Evolutionary conservation across 768 basidiomycete genomes (phyloP), one percentile per base, ranked within the genome.

Genomic region (Collybiopsis luxurians): DNA sequence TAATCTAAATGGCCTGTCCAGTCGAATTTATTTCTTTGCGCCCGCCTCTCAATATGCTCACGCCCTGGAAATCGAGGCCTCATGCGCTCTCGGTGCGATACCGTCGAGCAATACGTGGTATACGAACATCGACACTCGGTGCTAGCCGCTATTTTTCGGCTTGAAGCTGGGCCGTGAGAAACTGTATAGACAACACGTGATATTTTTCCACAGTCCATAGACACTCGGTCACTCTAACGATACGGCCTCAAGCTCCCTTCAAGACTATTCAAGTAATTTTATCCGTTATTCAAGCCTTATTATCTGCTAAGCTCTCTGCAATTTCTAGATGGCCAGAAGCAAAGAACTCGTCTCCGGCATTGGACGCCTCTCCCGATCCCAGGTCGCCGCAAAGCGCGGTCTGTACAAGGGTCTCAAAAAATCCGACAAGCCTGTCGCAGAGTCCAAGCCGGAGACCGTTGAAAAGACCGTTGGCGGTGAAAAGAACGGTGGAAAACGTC

Each of bases 401-500:
- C 84, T 93, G 67, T 89, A 79, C 82, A 94, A 93, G 84, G 89
- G 89, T 71, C 73, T 66, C 69, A 90, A 90, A 86, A 94, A 90
- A 72, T 77, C 86, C 30, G 80, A 84, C 62, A 81, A 85, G 67
- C 77, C 87, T 34, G 80, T 84, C 59, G 76, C 76, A 57, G 75
- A 83, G 64, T 80, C 86, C 60, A 73, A 77, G 56, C 74, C 87
- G 50, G 76, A 83, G 52, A 81, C 79, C 64, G 81, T 86, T 70
- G 90, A 92, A 79, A 92, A 92, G 67, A 77, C 84, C 62, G 79
- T 98, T 62, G 89, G 90, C 59, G 95, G 95, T 60, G 86, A 84
- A 66, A 95, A 92, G 79, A 98, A 98, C 75, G 90, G 94, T 62
- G 79, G 82, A 67, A 92, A 86, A 68, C 92, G 95, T 74, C 78